Conservation (phyloP, 139 green algal species). For the Chlorella sp. region DNA sequence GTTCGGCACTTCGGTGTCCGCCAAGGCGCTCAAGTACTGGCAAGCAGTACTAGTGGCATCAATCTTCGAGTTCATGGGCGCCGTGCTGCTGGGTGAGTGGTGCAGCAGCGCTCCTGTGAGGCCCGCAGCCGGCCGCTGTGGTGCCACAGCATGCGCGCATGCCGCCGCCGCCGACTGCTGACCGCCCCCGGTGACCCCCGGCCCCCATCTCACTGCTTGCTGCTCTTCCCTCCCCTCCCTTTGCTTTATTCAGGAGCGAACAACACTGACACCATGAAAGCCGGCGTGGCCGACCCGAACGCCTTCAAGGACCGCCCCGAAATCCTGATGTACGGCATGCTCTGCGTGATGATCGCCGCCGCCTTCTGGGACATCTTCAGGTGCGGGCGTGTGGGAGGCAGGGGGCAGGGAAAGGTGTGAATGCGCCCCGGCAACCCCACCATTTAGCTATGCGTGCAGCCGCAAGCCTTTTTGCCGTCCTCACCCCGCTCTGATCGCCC, state of each 20-base stretch:
- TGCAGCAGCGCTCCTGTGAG: too few relatives aligned
- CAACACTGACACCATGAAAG: background rate
- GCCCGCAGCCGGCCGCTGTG: too few relatives aligned
- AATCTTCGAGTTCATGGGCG: slow-evolving; percentile 51
- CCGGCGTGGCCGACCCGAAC: slow-evolving; percentile 43
- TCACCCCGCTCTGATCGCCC: too few relatives aligned
- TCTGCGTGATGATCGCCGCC: slow-evolving; percentile 57
- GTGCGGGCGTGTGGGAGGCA: too few relatives aligned
- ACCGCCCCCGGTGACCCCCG: background rate
- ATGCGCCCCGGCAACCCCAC: too few relatives aligned
- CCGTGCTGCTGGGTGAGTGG: slow-evolving; percentile 52
- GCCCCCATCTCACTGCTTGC: background rate
- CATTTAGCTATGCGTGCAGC: too few relatives aligned
- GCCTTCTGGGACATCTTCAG: slow-evolving; percentile 64
- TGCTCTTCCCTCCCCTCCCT: background rate
- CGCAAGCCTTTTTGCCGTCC: too few relatives aligned
- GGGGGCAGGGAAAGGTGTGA: too few relatives aligned
- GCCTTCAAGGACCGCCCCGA: slow-evolving; percentile 44
- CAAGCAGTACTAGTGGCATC: slow-evolving; percentile 47
- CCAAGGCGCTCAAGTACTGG: slow-evolving; percentile 41
- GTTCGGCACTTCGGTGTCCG: slow-evolving; percentile 49
- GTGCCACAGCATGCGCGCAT: too few relatives aligned
- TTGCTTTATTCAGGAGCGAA: too few relatives aligned
- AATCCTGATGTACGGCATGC: slow-evolving; percentile 64
- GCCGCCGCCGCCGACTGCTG: too few relatives aligned